Percentiles rank a stretch among this genome's conserved stretches.
Conservation (phyloP, 164 flowering plant genomes). For the Annona squamosa region DNA sequence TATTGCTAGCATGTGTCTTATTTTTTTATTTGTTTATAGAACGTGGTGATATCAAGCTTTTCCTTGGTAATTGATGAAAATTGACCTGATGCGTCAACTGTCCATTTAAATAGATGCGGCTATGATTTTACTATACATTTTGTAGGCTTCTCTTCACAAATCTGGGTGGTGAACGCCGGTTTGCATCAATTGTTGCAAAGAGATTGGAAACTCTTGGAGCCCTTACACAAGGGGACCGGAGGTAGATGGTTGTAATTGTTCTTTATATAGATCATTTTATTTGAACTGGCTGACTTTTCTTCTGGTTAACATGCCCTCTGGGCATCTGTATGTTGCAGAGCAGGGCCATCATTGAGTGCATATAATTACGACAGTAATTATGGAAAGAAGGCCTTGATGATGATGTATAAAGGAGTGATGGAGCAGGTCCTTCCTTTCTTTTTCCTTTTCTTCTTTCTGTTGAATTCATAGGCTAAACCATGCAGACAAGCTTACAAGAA, state of each 20-base stretch:
- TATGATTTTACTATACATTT: neutral
- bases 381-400: slow-evolving; percentile 76
- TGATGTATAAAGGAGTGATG: slow-evolving; percentile 85
- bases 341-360: slow-evolving; percentile 90
- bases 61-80: too few species aligned
- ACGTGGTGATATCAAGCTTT: too few species aligned
- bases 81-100: neutral
- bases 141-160: slow-evolving; percentile 80
- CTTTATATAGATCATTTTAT: neutral
- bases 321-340: slow-evolving; percentile 47
- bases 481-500: neutral
- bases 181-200: slow-evolving; percentile 99
- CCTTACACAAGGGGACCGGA: slow-evolving; percentile 92
- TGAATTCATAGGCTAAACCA: neutral
- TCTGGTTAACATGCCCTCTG: slow-evolving; percentile 6
- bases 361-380: slow-evolving; percentile 89
- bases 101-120: neutral
- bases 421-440: slow-evolving; percentile 56
- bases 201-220: slow-evolving; percentile 96
- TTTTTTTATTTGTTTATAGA: too few species aligned
- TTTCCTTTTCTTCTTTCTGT: neutral
- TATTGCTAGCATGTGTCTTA: too few species aligned
- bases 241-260: slow-evolving; percentile 28
- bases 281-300: neutral
- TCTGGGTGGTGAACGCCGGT: slow-evolving; percentile 97